Conservation (phyloP, 2,329 filamentous ascomycete genomes). For the Balansia obtecta region DNA sequence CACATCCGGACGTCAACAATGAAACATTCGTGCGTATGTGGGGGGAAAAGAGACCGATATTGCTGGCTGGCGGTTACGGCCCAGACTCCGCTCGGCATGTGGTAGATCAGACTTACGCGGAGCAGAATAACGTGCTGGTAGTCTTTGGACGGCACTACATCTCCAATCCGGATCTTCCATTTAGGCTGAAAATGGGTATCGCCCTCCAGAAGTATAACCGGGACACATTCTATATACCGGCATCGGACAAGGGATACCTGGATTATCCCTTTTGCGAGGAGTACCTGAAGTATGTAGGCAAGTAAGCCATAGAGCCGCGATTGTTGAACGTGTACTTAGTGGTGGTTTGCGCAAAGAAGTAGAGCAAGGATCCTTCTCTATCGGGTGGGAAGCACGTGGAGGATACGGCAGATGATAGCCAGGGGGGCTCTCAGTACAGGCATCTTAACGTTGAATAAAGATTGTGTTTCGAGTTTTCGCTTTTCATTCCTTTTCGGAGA, state of each 20-base stretch:
- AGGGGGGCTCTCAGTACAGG: too few species aligned
- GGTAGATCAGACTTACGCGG: constrained; percentile 20
- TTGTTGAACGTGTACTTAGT: too few species aligned
- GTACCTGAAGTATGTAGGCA: not conserved
- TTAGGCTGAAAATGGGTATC: constrained; percentile 15
- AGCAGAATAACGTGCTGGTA: constrained; percentile 14
- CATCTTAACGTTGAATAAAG: too few species aligned
- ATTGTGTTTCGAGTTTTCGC: not conserved
- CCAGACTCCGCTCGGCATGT: constrained; percentile 1
- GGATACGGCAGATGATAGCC: too few species aligned
- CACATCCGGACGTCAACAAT: not conserved
- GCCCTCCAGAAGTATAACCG: constrained; percentile 17
- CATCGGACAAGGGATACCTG: constrained; percentile 13
- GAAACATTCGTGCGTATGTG: not conserved
- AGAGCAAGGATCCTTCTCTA: too few species aligned
- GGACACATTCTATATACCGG: constrained; percentile 16
- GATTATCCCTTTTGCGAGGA: constrained; percentile 16
- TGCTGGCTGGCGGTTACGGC: constrained; percentile 1
- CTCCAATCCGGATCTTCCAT: constrained; percentile 18
- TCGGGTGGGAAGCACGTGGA: constrained; percentile 3
- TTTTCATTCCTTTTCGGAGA: not conserved
- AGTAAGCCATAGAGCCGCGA: too few species aligned
- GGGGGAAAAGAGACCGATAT: not conserved
- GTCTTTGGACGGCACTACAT: constrained; percentile 19
- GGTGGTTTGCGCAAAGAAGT: too few species aligned